Evolutionary conservation across 306 rosid species (phyloP).

Genomic region (Vigna nakashimae): DNA sequence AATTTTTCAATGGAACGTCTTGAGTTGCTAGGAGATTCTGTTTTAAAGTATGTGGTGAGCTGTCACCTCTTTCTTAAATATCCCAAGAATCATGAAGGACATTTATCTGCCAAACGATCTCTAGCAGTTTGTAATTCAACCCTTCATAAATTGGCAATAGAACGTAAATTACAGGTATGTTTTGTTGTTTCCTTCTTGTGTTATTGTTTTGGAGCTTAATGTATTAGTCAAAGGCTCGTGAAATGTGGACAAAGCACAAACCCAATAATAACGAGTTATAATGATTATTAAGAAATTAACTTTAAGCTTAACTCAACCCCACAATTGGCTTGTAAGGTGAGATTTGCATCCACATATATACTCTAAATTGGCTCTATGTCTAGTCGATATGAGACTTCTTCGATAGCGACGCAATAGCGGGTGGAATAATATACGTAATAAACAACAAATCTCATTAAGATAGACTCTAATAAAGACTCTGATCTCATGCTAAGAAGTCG

Average conservation of each 20-base stretch:
- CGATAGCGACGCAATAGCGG: too few species aligned
- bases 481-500: too few species aligned
- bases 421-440: too few species aligned
- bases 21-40: slow-evolving; percentile 97
- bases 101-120: slow-evolving; percentile 62
- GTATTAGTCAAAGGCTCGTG: neutral
- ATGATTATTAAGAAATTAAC: too few species aligned
- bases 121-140: slow-evolving; percentile 71
- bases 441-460: too few species aligned
- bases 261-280: neutral
- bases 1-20: slow-evolving; percentile 90
- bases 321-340: too few species aligned
- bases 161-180: slow-evolving; percentile 74
- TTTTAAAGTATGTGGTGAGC: slow-evolving; percentile 80
- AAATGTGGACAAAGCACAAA: slow-evolving; percentile 1
- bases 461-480: too few species aligned
- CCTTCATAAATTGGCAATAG: slow-evolving; percentile 73
- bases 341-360: too few species aligned
- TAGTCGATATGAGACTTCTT: too few species aligned
- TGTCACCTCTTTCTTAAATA: slow-evolving; percentile 84
- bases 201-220: slow-evolving; percentile 24
- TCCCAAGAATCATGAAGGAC: slow-evolving; percentile 83
- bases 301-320: too few species aligned
- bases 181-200: neutral
- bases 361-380: too few species aligned